A percentile compares a stretch with the other conserved stretches of the same genome.
These are phyloP conservation scores for Batkoa obscura DNA, from an alignment of 371 early-diverging fungal genomes.

Conservation along the genomic window DNA sequence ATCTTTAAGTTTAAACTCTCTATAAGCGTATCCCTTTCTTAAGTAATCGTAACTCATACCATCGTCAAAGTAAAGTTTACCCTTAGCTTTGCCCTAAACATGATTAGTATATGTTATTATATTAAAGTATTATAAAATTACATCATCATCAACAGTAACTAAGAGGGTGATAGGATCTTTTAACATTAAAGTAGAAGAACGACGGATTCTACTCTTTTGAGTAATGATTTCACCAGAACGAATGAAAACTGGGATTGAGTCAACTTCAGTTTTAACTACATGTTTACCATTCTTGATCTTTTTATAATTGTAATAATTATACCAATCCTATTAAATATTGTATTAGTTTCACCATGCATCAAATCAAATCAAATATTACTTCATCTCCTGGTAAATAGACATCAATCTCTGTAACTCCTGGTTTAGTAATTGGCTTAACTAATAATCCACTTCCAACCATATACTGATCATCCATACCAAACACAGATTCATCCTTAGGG, in stretches of 20 bases:
- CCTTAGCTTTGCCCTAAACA: slow-evolving; percentile 47
- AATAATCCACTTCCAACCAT: slow-evolving; percentile 60
- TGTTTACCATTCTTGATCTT: slow-evolving; percentile 20
- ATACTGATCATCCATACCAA: slow-evolving; percentile 59
- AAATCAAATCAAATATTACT: no score
- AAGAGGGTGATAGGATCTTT: slow-evolving; percentile 82
- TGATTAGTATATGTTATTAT: no score
- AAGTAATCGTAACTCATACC: slow-evolving; percentile 61
- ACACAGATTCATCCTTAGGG: slow-evolving; percentile 48
- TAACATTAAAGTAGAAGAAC: slow-evolving; percentile 57
- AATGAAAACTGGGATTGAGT: slow-evolving; percentile 60
- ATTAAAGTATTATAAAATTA: no score
- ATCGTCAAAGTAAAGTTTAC: slow-evolving; percentile 74
- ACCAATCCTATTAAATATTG: no score
- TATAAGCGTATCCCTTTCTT: slow-evolving; percentile 34
- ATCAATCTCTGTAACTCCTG: slow-evolving; percentile 27
- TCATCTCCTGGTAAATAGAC: slow-evolving; percentile 53
- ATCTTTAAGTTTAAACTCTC: slow-evolving; percentile 19
- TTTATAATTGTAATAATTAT: slow-evolving; percentile 38
- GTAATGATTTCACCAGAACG: slow-evolving; percentile 78
- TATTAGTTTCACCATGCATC: no score
- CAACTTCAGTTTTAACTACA: slow-evolving; percentile 38
- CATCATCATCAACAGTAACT: slow-evolving; percentile 46
- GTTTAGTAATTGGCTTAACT: slow-evolving; percentile 46
- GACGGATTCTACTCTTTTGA: slow-evolving; percentile 65